Evolutionary conservation across 2,329 filamentous ascomycete species (phyloP).

Genomic region (Teratosphaeria epicoccoides): DNA sequence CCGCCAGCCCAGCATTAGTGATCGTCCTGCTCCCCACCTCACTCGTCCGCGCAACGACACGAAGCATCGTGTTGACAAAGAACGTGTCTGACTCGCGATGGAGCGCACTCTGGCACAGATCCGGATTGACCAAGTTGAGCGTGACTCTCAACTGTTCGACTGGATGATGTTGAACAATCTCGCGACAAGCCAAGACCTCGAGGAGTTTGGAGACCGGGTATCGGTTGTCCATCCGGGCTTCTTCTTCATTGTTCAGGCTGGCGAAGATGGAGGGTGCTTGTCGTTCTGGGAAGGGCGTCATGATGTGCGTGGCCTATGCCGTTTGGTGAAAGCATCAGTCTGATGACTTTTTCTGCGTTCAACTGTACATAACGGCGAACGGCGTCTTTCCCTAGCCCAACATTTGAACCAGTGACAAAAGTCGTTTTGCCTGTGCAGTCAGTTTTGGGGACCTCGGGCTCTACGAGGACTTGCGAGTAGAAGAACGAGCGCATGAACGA

Average conservation of each 20-base stretch:
- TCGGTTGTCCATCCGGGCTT: conserved; percentile 25
- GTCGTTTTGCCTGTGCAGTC: conserved; percentile 25
- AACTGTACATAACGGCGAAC: conserved; percentile 28
- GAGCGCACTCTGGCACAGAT: conserved; percentile 36
- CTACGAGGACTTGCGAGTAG: conserved; percentile 31
- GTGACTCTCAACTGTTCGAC: conserved; percentile 26
- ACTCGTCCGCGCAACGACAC: conserved; percentile 23
- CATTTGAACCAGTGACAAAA: conserved; percentile 37
- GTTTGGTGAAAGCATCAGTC: conserved; percentile 27
- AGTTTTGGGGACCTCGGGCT: conserved; percentile 23
- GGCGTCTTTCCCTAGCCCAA: conserved; percentile 32
- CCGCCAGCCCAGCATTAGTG: conserved; percentile 23
- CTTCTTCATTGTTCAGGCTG: conserved; percentile 24
- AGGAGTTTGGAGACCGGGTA: conserved; percentile 37
- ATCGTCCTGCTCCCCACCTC: conserved; percentile 31
- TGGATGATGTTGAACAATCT: conserved; percentile 22
- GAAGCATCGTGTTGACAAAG: conserved; percentile 12
- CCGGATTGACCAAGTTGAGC: conserved; percentile 41
- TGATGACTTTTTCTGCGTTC: conserved; percentile 28
- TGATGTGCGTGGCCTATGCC: conserved; percentile 35
- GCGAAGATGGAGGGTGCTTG: conserved; percentile 22
- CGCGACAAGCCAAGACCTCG: conserved; percentile 32
- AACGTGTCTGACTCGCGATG: conserved; percentile 6
- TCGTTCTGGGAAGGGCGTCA: conserved; percentile 23
- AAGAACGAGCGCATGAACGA: conserved; percentile 23